Evolutionary conservation across 192 early-diverging fungal genomes (phyloP).

Genomic region (Rhizophagus sp.): DNA sequence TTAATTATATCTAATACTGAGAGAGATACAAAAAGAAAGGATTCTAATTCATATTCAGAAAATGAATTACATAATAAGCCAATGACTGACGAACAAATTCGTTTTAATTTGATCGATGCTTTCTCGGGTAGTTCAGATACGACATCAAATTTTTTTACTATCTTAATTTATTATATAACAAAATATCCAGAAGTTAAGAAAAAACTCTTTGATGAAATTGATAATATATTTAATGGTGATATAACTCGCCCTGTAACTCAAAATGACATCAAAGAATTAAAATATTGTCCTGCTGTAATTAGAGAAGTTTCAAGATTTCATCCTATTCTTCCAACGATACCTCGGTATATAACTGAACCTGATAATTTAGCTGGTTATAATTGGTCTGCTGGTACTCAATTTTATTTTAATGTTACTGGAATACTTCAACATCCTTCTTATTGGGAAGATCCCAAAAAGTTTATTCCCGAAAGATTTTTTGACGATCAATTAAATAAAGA

Average conservation of each 20-base stretch:
- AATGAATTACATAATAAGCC: neutral
- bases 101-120: neutral
- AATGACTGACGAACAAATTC: slow-evolving; percentile 4
- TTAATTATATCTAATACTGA: too few species aligned
- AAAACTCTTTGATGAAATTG: neutral
- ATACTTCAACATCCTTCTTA: neutral
- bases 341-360: neutral
- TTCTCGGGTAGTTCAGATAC: neutral
- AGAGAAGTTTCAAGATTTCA: neutral
- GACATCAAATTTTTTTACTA: neutral
- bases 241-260: neutral
- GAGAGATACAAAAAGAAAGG: too few species aligned
- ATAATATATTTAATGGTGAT: slow-evolving; percentile 2
- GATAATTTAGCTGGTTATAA: neutral
- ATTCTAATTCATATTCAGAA: too few species aligned
- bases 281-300: slow-evolving; percentile 9
- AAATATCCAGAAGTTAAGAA: slow-evolving; percentile 23
- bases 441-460: neutral
- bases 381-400: neutral
- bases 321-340: neutral
- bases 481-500: neutral
- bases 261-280: neutral
- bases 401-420: neutral
- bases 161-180: neutral
- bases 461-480: too few species aligned